A percentile compares a stretch with the other conserved stretches of the same genome.
Evolutionary conservation across 208 protist genomes (phyloP).

Genomic region (Crithidia sp.): DNA sequence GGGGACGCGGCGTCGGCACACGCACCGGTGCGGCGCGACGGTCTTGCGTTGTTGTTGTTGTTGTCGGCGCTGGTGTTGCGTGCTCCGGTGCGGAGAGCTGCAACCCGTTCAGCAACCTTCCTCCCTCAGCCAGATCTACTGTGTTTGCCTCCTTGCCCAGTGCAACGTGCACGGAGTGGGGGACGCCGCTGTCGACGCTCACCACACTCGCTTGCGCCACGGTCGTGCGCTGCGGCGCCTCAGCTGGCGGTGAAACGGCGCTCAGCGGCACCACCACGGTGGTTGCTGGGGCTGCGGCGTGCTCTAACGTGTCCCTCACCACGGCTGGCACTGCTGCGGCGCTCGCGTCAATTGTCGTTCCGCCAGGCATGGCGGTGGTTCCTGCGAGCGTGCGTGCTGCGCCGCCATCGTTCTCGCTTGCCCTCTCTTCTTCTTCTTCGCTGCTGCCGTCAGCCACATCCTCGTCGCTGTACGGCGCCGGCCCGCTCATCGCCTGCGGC

Average conservation of each 20-base stretch:
- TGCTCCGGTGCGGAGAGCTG: conserved; percentile 3
- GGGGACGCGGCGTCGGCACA: background rate
- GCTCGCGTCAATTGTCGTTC: too few species aligned
- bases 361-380: too few species aligned
- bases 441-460: background rate
- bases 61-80: background rate
- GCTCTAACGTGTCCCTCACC: too few species aligned
- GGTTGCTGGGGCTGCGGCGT: too few species aligned
- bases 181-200: conserved; percentile 15
- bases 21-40: background rate
- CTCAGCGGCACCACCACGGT: too few species aligned
- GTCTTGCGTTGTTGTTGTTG: background rate
- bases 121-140: background rate
- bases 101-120: background rate
- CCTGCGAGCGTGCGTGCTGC: background rate
- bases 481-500: conserved; percentile 10
- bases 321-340: too few species aligned
- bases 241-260: background rate
- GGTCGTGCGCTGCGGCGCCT: background rate
- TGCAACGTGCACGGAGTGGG: conserved; percentile 14
- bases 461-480: conserved; percentile 10
- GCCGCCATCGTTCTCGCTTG: background rate
- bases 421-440: background rate
- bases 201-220: conserved; percentile 3
- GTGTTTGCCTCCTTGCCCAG: background rate